Conservation (phyloP, 2,329 filamentous ascomycete genomes). For the Fusarium tricinctum region DNA sequence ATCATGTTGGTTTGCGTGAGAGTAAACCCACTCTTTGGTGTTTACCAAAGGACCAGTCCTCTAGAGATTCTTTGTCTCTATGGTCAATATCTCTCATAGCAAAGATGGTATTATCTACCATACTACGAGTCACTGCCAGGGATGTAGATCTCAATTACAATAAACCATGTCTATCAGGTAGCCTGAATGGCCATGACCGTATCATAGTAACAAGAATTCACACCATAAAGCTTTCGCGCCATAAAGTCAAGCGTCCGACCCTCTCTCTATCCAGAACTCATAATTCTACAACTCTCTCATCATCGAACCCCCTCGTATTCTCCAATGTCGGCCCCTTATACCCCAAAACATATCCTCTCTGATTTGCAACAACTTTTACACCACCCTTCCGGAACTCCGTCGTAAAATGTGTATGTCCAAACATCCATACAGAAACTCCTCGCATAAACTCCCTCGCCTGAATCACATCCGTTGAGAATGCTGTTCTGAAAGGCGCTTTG, state of each 20-base stretch:
- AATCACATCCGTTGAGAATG: slow-evolving; percentile 66
- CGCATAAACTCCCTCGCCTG: slow-evolving; percentile 49
- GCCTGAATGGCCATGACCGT: neutral
- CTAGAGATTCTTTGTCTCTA: neutral
- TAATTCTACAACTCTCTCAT: slow-evolving; percentile 43
- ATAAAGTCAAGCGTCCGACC: neutral
- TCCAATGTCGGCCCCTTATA: slow-evolving; percentile 44
- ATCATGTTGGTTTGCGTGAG: neutral
- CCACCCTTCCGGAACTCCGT: slow-evolving; percentile 53
- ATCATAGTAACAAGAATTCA: neutral
- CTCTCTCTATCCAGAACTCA: slow-evolving; percentile 8
- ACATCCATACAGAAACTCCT: slow-evolving; percentile 58
- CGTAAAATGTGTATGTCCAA: slow-evolving; percentile 65
- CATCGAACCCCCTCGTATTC: slow-evolving; percentile 45
- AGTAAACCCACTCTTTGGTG: neutral
- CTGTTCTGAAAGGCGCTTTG: slow-evolving; percentile 61
- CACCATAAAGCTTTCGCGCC: neutral
- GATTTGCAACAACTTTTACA: slow-evolving; percentile 60
- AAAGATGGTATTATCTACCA: no score
- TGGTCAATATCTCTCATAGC: no score
- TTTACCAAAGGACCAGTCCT: neutral
- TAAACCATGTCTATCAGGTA: neutral
- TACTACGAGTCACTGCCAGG: no score
- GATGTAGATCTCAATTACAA: neutral
- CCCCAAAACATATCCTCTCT: slow-evolving; percentile 59